Percentiles rank a stretch among this genome's conserved stretches.
These are phyloP conservation scores for Vitis rupestris DNA, from an alignment of 164 flowering plant genomes.

Conservation along the genomic window DNA sequence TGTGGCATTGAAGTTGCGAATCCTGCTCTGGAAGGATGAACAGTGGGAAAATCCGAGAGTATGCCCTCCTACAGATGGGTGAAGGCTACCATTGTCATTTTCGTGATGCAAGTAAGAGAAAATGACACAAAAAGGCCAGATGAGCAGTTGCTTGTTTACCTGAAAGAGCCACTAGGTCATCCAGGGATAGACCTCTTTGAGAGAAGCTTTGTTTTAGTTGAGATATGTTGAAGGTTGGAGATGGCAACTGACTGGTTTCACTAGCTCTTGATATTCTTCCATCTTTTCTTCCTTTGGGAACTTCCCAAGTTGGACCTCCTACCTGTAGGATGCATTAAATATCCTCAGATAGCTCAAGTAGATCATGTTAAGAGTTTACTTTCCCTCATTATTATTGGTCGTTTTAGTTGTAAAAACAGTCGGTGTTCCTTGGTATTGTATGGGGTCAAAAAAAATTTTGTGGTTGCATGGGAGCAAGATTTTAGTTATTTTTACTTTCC, in stretches of 20 bases:
- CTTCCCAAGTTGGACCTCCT: constrained; percentile 84
- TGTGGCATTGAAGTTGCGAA: constrained; percentile 47
- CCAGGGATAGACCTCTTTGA: constrained; percentile 64
- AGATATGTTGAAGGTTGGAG: constrained; percentile 67
- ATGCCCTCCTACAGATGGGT: constrained; percentile 40
- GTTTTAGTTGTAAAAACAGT: no score
- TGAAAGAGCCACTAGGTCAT: constrained; percentile 75
- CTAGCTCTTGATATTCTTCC: constrained; percentile 46
- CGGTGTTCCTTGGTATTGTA: no score
- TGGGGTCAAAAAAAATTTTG: background rate
- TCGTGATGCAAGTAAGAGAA: background rate
- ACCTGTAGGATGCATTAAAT: constrained; percentile 31
- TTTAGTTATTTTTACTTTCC: no score
- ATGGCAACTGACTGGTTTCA: constrained; percentile 42
- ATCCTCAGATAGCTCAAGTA: no score
- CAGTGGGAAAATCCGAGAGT: constrained; percentile 59
- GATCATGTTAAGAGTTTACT: no score
- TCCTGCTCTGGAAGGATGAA: constrained; percentile 46
- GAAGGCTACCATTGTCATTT: background rate
- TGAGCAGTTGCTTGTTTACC: constrained; percentile 28
- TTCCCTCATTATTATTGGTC: no score
- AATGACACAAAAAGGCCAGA: background rate
- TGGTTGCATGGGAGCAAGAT: no score
- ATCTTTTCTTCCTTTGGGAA: constrained; percentile 85
- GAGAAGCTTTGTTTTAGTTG: constrained; percentile 66